Percentiles rank a stretch among this genome's conserved stretches.
phyloP scores from a whole-genome alignment of 352 stramenopile genomes.

The Saprolegnia diclina region DNA sequence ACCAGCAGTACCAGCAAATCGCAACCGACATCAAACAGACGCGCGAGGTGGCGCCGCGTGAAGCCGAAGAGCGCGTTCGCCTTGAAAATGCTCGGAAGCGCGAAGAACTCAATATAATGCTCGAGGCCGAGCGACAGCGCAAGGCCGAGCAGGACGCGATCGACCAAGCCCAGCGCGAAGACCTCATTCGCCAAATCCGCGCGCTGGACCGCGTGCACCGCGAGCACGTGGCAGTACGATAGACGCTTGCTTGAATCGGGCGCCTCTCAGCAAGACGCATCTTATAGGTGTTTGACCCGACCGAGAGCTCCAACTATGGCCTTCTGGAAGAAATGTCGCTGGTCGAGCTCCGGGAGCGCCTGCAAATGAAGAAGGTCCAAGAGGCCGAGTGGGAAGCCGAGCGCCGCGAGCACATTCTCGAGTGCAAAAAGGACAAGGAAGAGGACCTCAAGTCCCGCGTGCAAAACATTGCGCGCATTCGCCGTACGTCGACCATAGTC shows the following conservation, averaged over 20 bases:
- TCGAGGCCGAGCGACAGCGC: slow-evolving; percentile 51
- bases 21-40: slow-evolving; percentile 68
- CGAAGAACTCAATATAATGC: slow-evolving; percentile 58
- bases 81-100: slow-evolving; percentile 55
- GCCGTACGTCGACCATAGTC: slow-evolving; percentile 32
- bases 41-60: slow-evolving; percentile 67
- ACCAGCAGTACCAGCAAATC: slow-evolving; percentile 48
- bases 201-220: slow-evolving; percentile 73
- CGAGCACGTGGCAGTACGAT: slow-evolving; percentile 49
- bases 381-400: slow-evolving; percentile 63
- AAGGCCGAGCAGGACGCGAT: slow-evolving; percentile 55
- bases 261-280: no score
- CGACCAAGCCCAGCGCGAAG: slow-evolving; percentile 66
- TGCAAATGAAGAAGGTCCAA: slow-evolving; percentile 72
- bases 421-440: slow-evolving; percentile 75
- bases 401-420: slow-evolving; percentile 58
- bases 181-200: slow-evolving; percentile 82
- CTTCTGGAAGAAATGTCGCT: slow-evolving; percentile 91
- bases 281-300: slow-evolving; percentile 88
- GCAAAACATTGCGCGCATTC: slow-evolving; percentile 64
- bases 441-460: slow-evolving; percentile 62
- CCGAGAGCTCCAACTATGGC: slow-evolving; percentile 75
- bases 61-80: slow-evolving; percentile 59
- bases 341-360: slow-evolving; percentile 69
- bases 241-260: no score